These are phyloP conservation scores for Nannizziopsis arthrosporioides DNA, from an alignment of 2,329 filamentous ascomycete species.

Conservation along the genomic window DNA sequence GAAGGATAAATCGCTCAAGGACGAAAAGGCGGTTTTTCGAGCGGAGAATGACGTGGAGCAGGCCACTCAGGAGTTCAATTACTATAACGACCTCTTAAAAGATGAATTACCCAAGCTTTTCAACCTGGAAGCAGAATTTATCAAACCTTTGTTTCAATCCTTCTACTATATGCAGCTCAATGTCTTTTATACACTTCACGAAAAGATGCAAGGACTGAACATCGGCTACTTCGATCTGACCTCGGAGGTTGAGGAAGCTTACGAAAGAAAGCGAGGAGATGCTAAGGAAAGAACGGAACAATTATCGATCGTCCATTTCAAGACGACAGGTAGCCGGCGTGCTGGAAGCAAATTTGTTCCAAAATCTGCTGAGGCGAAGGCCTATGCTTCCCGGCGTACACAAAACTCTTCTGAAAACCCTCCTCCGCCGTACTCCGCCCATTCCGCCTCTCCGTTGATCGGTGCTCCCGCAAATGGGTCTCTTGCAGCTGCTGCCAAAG, in stretches of 20 bases:
- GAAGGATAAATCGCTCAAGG: constrained; percentile 90
- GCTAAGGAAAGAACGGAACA: constrained; percentile 79
- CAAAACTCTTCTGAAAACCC: constrained; percentile 40
- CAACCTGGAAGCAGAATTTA: constrained; percentile 80
- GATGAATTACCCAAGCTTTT: constrained; percentile 91
- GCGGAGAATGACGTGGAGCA: constrained; percentile 83
- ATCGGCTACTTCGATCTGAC: constrained; percentile 96
- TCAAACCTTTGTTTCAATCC: constrained; percentile 90
- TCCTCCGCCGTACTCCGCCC: constrained; percentile 58
- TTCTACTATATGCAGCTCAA: constrained; percentile 99
- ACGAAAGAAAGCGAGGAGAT: constrained; percentile 76
- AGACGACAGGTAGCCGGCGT: constrained; percentile 58
- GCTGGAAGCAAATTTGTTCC: constrained; percentile 24
- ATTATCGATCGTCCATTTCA: constrained; percentile 79
- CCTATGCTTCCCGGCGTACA: constrained; percentile 25
- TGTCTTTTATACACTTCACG: constrained; percentile 95
- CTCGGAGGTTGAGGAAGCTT: constrained; percentile 82
- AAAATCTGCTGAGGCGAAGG: constrained; percentile 27
- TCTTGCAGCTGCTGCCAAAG: constrained; percentile 50
- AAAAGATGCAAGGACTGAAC: constrained; percentile 93
- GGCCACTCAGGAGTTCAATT: constrained; percentile 91
- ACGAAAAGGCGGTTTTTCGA: constrained; percentile 95
- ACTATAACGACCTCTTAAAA: constrained; percentile 95
- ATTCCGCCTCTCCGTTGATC: constrained; percentile 26
- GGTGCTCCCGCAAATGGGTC: constrained; percentile 16